phyloP scores from a whole-genome alignment of 345 rosid genomes.

The Gossypium raimondii region DNA sequence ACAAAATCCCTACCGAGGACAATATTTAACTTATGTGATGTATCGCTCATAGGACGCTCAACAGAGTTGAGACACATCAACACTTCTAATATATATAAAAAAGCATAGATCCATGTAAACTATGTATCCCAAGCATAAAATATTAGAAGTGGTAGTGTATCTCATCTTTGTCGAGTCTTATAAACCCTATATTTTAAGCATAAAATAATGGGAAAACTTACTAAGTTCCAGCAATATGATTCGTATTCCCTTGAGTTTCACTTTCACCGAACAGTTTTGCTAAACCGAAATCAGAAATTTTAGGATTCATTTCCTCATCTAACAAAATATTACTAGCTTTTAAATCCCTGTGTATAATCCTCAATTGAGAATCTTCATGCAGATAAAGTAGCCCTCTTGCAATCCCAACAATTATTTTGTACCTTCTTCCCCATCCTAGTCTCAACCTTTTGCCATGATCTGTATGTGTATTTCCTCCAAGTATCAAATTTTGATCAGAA shows the following conservation, averaged over 20 bases:
- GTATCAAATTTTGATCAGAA: background rate
- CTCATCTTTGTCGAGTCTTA: no score
- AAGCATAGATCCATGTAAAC: no score
- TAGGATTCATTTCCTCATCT: conserved; percentile 16
- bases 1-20: no score
- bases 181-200: no score
- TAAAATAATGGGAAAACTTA: conserved; percentile 19
- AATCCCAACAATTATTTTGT: conserved; percentile 28
- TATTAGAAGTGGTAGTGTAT: background rate
- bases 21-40: no score
- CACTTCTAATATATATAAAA: no score
- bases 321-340: conserved; percentile 41
- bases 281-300: conserved; percentile 7
- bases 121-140: background rate
- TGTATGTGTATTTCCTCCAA: background rate
- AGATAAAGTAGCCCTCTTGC: conserved; percentile 36
- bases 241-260: conserved; percentile 26
- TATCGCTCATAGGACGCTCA: no score
- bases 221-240: conserved; percentile 30
- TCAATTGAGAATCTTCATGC: conserved; percentile 33
- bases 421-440: conserved; percentile 20
- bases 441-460: background rate
- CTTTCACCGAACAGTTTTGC: conserved; percentile 30
- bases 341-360: conserved; percentile 34
- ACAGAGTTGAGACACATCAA: no score